Conservation (phyloP, 1,284 basidiomycete species). For the Phellopilus nigrolimitatus region DNA sequence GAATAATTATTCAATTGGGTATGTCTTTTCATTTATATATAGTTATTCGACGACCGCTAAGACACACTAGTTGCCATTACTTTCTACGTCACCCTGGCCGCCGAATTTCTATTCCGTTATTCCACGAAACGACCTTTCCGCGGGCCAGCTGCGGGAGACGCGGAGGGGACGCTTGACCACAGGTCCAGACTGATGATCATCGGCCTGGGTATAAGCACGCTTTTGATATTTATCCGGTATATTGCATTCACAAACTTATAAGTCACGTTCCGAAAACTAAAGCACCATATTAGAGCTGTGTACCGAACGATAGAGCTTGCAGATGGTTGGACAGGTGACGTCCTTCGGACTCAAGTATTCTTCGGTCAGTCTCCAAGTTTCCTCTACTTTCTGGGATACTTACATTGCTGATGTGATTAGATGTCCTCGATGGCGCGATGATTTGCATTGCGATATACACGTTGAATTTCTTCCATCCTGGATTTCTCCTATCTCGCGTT, state of each 20-base stretch:
- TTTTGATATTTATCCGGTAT: conserved; percentile 36
- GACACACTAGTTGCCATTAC: conserved; percentile 31
- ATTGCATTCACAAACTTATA: conserved; percentile 5
- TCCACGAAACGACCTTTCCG: conserved; percentile 27
- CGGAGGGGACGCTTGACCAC: conserved; percentile 19
- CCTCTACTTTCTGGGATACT: too few species aligned
- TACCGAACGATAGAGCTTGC: conserved; percentile 36
- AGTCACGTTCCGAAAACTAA: neutral
- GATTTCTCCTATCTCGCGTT: too few species aligned
- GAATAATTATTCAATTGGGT: conserved; percentile 40
- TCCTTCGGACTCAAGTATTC: conserved; percentile 34
- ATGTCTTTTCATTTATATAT: conserved; percentile 16
- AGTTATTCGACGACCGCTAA: conserved; percentile 12
- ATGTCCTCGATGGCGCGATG: too few species aligned
- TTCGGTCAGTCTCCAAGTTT: conserved; percentile 31
- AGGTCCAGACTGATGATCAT: conserved; percentile 27
- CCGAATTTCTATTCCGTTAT: conserved; percentile 36
- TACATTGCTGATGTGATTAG: too few species aligned
- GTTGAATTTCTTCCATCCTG: too few species aligned
- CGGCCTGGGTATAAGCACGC: conserved; percentile 31
- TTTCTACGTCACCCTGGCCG: conserved; percentile 31
- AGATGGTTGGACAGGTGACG: conserved; percentile 34
- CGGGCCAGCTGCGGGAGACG: neutral
- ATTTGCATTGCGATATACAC: too few species aligned
- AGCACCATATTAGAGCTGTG: conserved; percentile 23